A percentile compares a stretch with the other conserved stretches of the same genome.
Evolutionary conservation across 1,284 basidiomycete species (phyloP).

Genomic region (Waitea zeae): DNA sequence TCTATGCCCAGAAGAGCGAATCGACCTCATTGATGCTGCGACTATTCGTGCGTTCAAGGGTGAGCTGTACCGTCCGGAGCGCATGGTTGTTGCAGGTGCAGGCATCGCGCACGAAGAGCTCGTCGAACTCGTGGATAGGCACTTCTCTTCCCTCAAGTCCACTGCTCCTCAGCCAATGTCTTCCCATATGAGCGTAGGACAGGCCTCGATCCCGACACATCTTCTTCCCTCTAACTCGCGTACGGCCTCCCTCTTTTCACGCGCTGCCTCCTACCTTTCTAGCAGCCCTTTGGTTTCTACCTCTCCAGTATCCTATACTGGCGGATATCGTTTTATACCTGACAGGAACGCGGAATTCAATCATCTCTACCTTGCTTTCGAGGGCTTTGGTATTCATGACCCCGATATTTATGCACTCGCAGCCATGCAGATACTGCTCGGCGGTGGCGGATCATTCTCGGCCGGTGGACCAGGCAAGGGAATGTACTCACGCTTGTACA

Average conservation of each 20-base stretch:
- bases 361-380: constrained; percentile 87
- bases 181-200: constrained; percentile 11
- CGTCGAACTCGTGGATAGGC: constrained; percentile 69
- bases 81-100: constrained; percentile 88
- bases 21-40: constrained; percentile 51
- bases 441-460: constrained; percentile 91
- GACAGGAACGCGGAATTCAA: constrained; percentile 67
- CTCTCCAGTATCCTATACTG: constrained; percentile 44
- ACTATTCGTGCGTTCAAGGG: constrained; percentile 54
- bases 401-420: constrained; percentile 91
- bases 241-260: constrained; percentile 52
- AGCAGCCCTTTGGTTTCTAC: constrained; percentile 12
- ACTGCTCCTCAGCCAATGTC: constrained; percentile 14
- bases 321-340: constrained; percentile 65
- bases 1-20: constrained; percentile 75
- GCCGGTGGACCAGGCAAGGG: constrained; percentile 97
- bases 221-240: constrained; percentile 37
- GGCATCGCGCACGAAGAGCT: constrained; percentile 85
- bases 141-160: constrained; percentile 62
- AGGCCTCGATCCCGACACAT: constrained; percentile 26
- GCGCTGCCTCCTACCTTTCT: constrained; percentile 45
- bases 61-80: constrained; percentile 83
- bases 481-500: constrained; percentile 96
- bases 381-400: constrained; percentile 85
- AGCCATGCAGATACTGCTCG: constrained; percentile 88